Evolutionary conservation across 768 basidiomycete genomes (phyloP), one percentile per base, ranked within the genome.

Genomic region (Phylloporus arenicola): DNA sequence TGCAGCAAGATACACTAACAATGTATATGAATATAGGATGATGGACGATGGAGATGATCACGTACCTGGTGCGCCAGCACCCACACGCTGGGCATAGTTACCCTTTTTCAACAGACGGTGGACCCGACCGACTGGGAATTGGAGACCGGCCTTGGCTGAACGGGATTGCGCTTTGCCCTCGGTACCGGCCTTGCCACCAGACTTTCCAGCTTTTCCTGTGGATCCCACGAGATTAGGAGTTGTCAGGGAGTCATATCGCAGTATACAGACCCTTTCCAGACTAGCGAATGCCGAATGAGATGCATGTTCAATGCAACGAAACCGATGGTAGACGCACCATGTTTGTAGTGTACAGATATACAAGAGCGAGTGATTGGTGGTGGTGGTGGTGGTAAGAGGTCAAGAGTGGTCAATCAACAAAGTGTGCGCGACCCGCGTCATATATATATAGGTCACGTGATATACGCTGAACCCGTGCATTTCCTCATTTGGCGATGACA

Each of bases 101-200:
- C 89, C 89, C 69, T 80, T 81, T 77, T 90, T 90, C 69, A 92
- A 69, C 38, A 90, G 81, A 80, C 88, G 83, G 73, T 89, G 90
- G 54, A 92, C 82, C 86, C 90, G 90, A 78, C 90, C 90, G 59
- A 92, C 89, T 47, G 90, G 90, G 76, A 92, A 88, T 67, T 87
- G 83, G 48, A 86, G 80, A 59, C 84, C 84, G 12, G 84, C 84
- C 63, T 84, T 86, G 47, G 84, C 75, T 20, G 84, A 86, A 47
- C 84, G 82, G 13, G 85, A 86, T 59, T 81, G 80, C 4, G 83
- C 70, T 62, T 86, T 86, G 27, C 68, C 71, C 54, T 73, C 73
- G 44, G 72, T 55, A 24, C 64, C 62, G 25, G 80, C 71, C 58
- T 79, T 81, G 55, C 82, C 81, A 57, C 73, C 73, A 47, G 67